Conservation (phyloP, 345 rosid species). For the Cardamine chenopodiifolia region DNA sequence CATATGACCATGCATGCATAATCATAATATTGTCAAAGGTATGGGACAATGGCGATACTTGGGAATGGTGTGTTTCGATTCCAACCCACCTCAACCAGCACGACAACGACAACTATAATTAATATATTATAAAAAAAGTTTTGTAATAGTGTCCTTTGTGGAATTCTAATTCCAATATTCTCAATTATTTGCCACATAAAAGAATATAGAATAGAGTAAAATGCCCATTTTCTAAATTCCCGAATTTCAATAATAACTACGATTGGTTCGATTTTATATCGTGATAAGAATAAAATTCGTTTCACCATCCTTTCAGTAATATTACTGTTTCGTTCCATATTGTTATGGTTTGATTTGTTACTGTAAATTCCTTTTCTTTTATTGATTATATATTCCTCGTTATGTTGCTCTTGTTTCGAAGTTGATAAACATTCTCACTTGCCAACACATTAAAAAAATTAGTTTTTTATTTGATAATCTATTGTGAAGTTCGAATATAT, state of each 20-base stretch:
- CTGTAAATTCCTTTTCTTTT: constrained; percentile 20
- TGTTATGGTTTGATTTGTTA: constrained; percentile 38
- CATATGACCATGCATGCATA: constrained; percentile 14
- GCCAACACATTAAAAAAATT: not conserved
- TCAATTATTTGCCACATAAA: constrained; percentile 42
- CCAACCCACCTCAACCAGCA: constrained; percentile 34
- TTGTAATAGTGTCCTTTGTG: constrained; percentile 30
- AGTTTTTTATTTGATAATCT: not conserved
- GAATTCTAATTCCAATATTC: constrained; percentile 44
- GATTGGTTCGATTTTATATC: constrained; percentile 21
- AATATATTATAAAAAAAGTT: constrained; percentile 6
- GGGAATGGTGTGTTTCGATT: constrained; percentile 33
- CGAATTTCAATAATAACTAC: constrained; percentile 24
- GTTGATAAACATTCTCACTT: constrained; percentile 19
- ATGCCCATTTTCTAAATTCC: constrained; percentile 28
- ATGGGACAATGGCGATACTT: constrained; percentile 24
- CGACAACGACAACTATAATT: constrained; percentile 21
- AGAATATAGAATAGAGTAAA: constrained; percentile 34
- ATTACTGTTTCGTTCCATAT: constrained; percentile 20
- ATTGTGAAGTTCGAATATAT: constrained; percentile 40
- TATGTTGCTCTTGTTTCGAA: constrained; percentile 3
- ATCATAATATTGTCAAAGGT: constrained; percentile 22
- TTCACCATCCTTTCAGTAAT: constrained; percentile 24
- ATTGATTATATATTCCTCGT: constrained; percentile 35
- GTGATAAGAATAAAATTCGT: too few relatives aligned